phyloP scores from a whole-genome alignment of 345 rosid genomes.

The Melastoma malabathricum region DNA sequence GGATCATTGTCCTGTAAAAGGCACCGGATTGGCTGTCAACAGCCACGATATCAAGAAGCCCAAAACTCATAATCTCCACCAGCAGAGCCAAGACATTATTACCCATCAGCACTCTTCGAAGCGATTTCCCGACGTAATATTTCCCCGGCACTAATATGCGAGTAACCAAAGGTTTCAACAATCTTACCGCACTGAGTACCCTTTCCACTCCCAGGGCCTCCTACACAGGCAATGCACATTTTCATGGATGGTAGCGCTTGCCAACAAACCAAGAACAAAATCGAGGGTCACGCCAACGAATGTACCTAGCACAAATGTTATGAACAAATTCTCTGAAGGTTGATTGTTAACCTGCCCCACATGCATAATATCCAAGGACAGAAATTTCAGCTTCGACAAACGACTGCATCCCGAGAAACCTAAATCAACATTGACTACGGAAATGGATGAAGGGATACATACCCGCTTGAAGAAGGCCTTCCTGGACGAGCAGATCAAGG shows the following conservation, averaged over 20 bases:
- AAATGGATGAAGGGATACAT: not conserved
- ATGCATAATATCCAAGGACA: conserved; percentile 5
- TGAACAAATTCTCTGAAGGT: conserved; percentile 35
- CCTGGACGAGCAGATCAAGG: conserved; percentile 33
- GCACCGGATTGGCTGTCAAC: conserved; percentile 2
- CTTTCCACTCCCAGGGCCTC: conserved; percentile 87
- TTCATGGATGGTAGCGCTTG: not conserved
- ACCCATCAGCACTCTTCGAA: conserved; percentile 57
- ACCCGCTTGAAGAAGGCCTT: conserved; percentile 36
- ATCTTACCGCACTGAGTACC: conserved; percentile 74
- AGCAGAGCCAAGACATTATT: conserved; percentile 4
- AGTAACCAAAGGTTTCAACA: conserved; percentile 50
- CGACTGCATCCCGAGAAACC: not conserved
- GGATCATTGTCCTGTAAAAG: conserved; percentile 46
- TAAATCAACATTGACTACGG: no score
- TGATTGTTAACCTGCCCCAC: conserved; percentile 27
- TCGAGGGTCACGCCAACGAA: not conserved
- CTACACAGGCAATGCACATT: conserved; percentile 11
- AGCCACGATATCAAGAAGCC: conserved; percentile 1
- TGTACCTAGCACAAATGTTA: conserved; percentile 73
- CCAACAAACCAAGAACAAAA: no score
- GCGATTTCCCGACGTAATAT: conserved; percentile 54
- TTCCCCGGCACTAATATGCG: conserved; percentile 73
- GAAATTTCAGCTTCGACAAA: not conserved
- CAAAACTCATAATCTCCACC: not conserved